Evolutionary conservation across 2,329 filamentous ascomycete genomes (phyloP), one percentile per base, ranked within the genome.

Genomic region (Xylaria sp.): DNA sequence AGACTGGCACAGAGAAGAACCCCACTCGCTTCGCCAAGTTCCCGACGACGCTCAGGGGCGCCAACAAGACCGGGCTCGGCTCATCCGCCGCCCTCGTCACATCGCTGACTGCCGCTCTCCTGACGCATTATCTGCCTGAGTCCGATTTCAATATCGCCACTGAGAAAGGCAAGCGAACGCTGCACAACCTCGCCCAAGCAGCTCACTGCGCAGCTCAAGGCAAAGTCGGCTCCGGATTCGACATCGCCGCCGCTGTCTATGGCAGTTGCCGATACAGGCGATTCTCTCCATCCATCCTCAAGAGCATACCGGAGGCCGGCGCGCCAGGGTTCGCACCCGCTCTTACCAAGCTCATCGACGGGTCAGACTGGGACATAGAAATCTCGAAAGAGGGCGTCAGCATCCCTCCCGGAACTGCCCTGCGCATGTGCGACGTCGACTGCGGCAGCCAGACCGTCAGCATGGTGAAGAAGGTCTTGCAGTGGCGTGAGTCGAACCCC

Each of bases 131-230:
- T 83, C 86, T 94, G 23, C 87, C 89, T 3, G 73, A 65, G 1
- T 73, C 80, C 15, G 75, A 82, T 13, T 92, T 93, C 78, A 84
- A 90, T 80, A 77, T 94, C 63, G 54, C 81, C 57, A 84, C 86
- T 56, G 82, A 85, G 0, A 73, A 81, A 0, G 88, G 90, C 60
- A 86, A 86, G 73, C 83, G 84, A 34, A 87, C 87, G 59, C 86
- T 98, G 63, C 96, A 99, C 84, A 98, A 98, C 81, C 90, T 99
- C 60, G 92, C 95, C 0, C 96, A 99, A 84, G 92, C 93, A 1
- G 91, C 94, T 3, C 96, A 99, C 83, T 98, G 95, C 78, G 94
- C 95, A 1, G 96, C 96, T 0, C 96, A 99, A 83, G 96, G 96
- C 28, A 99, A 99, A 81, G 91, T 99, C 20, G 96, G 96, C 59